Percentiles rank a stretch among this genome's conserved stretches.
These are phyloP conservation scores for Talaromyces nanjingensis DNA, from an alignment of 495 filamentous ascomycete species.

Conservation along the genomic window DNA sequence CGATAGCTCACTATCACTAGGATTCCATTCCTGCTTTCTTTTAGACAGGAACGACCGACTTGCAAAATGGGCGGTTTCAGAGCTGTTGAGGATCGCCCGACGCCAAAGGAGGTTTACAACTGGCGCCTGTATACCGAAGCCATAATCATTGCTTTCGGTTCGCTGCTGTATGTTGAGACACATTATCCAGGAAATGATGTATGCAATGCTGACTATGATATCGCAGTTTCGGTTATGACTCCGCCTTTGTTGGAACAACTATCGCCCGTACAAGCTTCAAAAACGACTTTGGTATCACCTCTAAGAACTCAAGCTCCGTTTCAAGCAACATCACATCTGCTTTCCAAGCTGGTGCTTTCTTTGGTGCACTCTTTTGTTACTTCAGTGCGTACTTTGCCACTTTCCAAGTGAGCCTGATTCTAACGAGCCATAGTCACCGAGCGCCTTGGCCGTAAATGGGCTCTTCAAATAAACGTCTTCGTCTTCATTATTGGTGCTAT, in stretches of 20 bases:
- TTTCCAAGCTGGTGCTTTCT: slow-evolving; percentile 55
- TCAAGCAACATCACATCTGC: slow-evolving; percentile 53
- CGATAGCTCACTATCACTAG: too few species aligned
- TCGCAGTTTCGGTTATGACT: slow-evolving; percentile 53
- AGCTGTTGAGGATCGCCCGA: too few species aligned
- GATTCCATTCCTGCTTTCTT: too few species aligned
- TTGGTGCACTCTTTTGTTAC: slow-evolving; percentile 39
- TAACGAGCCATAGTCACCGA: slow-evolving; percentile 12
- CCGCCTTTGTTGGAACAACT: slow-evolving; percentile 52
- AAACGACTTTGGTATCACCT: slow-evolving; percentile 41
- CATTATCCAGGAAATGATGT: too few species aligned
- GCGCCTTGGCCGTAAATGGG: slow-evolving; percentile 38
- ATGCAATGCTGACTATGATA: too few species aligned
- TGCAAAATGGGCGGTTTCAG: too few species aligned
- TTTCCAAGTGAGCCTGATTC: background rate
- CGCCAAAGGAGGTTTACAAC: too few species aligned
- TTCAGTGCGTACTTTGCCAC: slow-evolving; percentile 15
- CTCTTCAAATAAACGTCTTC: slow-evolving; percentile 34
- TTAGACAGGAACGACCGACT: too few species aligned
- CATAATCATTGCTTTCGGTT: too few species aligned
- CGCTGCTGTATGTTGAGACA: too few species aligned
- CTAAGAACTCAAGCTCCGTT: slow-evolving; percentile 33
- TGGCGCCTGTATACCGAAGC: too few species aligned
- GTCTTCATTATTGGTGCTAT: slow-evolving; percentile 51
- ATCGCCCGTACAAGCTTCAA: slow-evolving; percentile 51